phyloP scores from a whole-genome alignment of 345 rosid species.

The Toxicodendron radicans region DNA sequence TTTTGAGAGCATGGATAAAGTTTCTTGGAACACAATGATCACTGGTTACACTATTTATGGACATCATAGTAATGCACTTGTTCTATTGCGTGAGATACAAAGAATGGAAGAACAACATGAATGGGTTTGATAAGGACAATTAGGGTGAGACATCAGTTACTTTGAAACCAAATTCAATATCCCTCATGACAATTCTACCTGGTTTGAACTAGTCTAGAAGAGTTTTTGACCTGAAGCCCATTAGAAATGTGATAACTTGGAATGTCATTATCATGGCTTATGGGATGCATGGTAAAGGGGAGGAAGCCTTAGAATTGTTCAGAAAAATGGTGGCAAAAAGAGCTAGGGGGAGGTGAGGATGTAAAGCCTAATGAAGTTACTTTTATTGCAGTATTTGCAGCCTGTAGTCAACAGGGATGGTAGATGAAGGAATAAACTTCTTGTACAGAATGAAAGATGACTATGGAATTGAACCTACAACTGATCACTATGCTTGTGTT shows the following conservation, averaged over 20 bases:
- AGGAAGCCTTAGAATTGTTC: slow-evolving; percentile 65
- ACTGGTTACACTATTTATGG: slow-evolving; percentile 67
- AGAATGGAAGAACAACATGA: slow-evolving; percentile 24
- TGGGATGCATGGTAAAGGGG: slow-evolving; percentile 89
- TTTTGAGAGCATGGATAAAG: slow-evolving; percentile 65
- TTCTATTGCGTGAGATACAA: slow-evolving; percentile 66
- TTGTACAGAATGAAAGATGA: slow-evolving; percentile 68
- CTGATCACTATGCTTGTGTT: slow-evolving; percentile 88
- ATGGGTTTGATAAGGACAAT: not conserved
- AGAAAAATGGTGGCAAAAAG: slow-evolving; percentile 46
- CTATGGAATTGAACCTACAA: slow-evolving; percentile 49
- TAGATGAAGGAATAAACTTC: slow-evolving; percentile 62
- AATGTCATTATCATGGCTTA: slow-evolving; percentile 88
- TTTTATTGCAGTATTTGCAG: slow-evolving; percentile 71
- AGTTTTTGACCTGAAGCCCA: slow-evolving; percentile 62
- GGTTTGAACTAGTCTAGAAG: slow-evolving; percentile 53
- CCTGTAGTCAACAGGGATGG: slow-evolving; percentile 93
- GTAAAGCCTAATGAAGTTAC: slow-evolving; percentile 79
- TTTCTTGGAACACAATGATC: slow-evolving; percentile 90
- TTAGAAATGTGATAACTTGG: slow-evolving; percentile 76
- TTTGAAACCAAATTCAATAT: slow-evolving; percentile 70
- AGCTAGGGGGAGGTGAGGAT: slow-evolving; percentile 22
- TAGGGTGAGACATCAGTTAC: slow-evolving; percentile 25
- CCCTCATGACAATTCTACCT: slow-evolving; percentile 85
- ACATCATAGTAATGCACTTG: slow-evolving; percentile 56